These are phyloP conservation scores for Lentinula boryana DNA, from an alignment of 768 basidiomycete species.

Conservation along the genomic window DNA sequence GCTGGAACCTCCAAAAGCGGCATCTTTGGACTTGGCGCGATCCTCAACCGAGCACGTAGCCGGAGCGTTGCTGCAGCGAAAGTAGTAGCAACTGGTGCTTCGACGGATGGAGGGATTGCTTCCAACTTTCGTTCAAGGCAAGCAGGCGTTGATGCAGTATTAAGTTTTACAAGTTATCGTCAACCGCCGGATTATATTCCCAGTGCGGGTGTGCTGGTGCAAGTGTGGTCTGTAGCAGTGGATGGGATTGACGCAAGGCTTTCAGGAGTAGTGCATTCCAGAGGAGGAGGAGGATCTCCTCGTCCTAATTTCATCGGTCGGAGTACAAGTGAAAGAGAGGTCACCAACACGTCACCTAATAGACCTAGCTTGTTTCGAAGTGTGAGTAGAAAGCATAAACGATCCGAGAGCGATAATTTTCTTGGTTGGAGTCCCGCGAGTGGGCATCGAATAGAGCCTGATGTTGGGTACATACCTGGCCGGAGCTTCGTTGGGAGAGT, in stretches of 20 bases:
- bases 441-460: constrained; percentile 15
- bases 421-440: constrained; percentile 13
- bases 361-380: constrained; percentile 5
- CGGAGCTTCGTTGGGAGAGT: constrained; percentile 83
- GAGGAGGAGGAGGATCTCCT: background rate
- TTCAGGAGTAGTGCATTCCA: constrained; percentile 35
- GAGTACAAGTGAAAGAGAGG: background rate
- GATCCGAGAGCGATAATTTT: constrained; percentile 6
- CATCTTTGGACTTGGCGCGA: background rate
- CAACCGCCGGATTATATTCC: constrained; percentile 71
- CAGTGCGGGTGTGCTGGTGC: constrained; percentile 66
- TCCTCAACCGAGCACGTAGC: background rate
- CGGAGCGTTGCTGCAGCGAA: background rate
- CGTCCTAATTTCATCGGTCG: background rate
- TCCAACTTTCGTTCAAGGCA: background rate
- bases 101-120: background rate
- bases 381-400: constrained; percentile 7
- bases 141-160: constrained; percentile 20
- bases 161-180: constrained; percentile 68
- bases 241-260: constrained; percentile 70
- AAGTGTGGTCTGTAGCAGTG: constrained; percentile 86
- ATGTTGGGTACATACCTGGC: constrained; percentile 81
- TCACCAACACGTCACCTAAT: background rate
- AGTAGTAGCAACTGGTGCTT: background rate
- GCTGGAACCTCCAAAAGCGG: constrained; percentile 11